Evolutionary conservation across 1,139 yeast genomes (phyloP).

Genomic region (Lodderomyces theae): DNA sequence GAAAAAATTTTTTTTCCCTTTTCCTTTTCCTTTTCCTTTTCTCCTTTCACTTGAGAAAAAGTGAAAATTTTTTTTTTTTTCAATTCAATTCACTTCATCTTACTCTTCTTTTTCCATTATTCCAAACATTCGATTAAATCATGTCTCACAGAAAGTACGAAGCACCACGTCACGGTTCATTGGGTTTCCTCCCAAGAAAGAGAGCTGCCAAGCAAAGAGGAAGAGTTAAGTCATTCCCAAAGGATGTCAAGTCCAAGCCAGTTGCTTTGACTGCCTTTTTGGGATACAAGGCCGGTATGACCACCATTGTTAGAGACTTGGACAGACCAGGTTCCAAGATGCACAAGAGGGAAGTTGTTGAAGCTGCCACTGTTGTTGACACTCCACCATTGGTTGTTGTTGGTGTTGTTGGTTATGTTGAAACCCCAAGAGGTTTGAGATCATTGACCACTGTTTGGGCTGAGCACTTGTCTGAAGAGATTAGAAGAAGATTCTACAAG

Average conservation of each 20-base stretch:
- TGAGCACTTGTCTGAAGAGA: constrained; percentile 98
- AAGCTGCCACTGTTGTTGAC: constrained; percentile 99
- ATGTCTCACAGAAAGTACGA: constrained; percentile 99
- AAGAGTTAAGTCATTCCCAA: constrained; percentile 98
- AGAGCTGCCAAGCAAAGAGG: constrained; percentile 99
- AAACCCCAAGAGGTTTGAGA: constrained; percentile 99
- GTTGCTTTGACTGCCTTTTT: constrained; percentile 99
- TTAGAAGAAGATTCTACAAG: constrained; percentile 99
- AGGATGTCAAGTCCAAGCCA: constrained; percentile 97
- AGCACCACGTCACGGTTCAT: constrained; percentile 99
- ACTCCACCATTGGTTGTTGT: constrained; percentile 98
- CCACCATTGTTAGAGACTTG: constrained; percentile 99
- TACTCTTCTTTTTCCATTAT: constrained; percentile 24
- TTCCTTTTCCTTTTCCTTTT: constrained; percentile 6
- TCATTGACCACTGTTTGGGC: constrained; percentile 99
- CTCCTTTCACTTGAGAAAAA: neutral
- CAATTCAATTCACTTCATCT: constrained; percentile 12
- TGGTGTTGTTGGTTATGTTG: constrained; percentile 99
- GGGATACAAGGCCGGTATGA: constrained; percentile 99
- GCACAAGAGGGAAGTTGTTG: constrained; percentile 99
- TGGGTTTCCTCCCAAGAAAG: constrained; percentile 99
- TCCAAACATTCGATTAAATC: constrained; percentile 16
- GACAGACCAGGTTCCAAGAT: constrained; percentile 99
- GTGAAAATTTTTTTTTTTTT: constrained; percentile 8
- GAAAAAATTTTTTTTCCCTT: constrained; percentile 4